Evolutionary conservation across 331 rosid species (phyloP).

Genomic region (Dryas integrifolia): DNA sequence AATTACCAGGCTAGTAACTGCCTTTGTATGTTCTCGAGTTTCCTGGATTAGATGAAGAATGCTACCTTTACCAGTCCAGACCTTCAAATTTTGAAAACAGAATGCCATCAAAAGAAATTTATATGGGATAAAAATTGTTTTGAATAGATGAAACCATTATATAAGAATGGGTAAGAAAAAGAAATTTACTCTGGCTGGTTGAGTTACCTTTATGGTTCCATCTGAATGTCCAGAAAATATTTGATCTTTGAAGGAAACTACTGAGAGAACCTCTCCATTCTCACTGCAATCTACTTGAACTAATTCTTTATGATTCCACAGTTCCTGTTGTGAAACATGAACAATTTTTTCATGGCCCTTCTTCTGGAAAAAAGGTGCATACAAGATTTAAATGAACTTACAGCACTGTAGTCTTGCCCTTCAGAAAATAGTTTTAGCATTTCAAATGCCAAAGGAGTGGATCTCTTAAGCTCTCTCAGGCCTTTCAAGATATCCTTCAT

Average conservation of each 20-base stretch:
- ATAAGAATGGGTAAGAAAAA: background rate
- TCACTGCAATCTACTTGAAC: constrained; percentile 70
- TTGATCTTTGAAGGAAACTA: constrained; percentile 58
- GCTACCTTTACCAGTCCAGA: constrained; percentile 65
- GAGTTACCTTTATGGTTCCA: constrained; percentile 83
- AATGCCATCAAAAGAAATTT: constrained; percentile 16
- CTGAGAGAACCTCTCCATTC: constrained; percentile 77
- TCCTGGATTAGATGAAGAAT: constrained; percentile 69
- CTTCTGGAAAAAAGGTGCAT: constrained; percentile 7
- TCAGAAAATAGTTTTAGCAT: constrained; percentile 58
- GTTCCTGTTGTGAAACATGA: constrained; percentile 49
- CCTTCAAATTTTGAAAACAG: constrained; percentile 48
- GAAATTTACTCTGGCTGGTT: background rate
- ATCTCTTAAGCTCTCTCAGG: constrained; percentile 75
- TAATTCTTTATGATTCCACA: constrained; percentile 78
- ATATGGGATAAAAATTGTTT: background rate
- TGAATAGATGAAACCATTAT: background rate
- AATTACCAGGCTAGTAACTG: constrained; percentile 66
- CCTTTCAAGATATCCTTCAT: constrained; percentile 60
- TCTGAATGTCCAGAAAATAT: constrained; percentile 83
- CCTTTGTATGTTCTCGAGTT: constrained; percentile 64
- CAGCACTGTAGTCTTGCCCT: constrained; percentile 59
- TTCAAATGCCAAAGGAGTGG: constrained; percentile 65
- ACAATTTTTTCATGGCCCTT: constrained; percentile 13
- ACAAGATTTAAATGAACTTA: constrained; percentile 40